Base-by-base conservation (phyloP, 2,329 filamentous ascomycete species). In the Rhinocladiella similis region DNA sequence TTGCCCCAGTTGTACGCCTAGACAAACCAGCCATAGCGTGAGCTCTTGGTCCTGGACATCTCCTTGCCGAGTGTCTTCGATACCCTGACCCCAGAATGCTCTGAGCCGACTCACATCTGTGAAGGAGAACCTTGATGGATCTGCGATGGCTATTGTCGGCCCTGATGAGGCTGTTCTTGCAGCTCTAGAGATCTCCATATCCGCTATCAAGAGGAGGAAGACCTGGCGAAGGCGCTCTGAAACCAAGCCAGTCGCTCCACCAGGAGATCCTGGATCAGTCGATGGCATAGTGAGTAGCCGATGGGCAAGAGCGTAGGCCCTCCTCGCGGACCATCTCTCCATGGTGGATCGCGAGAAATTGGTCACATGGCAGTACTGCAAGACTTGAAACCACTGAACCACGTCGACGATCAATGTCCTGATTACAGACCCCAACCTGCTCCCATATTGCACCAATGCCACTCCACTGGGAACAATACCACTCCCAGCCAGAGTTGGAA, bases 331-430 rank as follows among this genome's bases (percentile, higher is more conserved):
- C 57, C 57, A 59, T 27, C 38, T n/a, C 27, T 56, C 53, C 5
- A 22, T 45, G 2, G 45, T 19, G 5, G 46, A 43, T 25, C 18
- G 45, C 16, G 39, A 33, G 41, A 53, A 56, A 16, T 56, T 53
- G 45, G 47, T 39, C 14, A 56, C n/a, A 6, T 43, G 39, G 35
- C 48, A 48, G 47, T 53, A 47, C 29, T 59, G 57, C 33, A 56
- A 18, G 10, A 59, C 57, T 19, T 56, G 57, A 39, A 59, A 56
- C 57, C 57, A 59, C n/a, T 51, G 53, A 22, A 56, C 53, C 10
- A 42, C 46, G 43, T 59, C 57, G 18, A 47, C n/a, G 16, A 59
- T 20, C 22, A 53, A 41, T 10, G 39, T 14, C 10, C 46, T 16
- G 9, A 59, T 19, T 12, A 50, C 51, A 14, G 13, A 38, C 9